Evolutionary conservation across 2,329 filamentous ascomycete genomes (phyloP).

Genomic region (Cryphonectria nitschkei): DNA sequence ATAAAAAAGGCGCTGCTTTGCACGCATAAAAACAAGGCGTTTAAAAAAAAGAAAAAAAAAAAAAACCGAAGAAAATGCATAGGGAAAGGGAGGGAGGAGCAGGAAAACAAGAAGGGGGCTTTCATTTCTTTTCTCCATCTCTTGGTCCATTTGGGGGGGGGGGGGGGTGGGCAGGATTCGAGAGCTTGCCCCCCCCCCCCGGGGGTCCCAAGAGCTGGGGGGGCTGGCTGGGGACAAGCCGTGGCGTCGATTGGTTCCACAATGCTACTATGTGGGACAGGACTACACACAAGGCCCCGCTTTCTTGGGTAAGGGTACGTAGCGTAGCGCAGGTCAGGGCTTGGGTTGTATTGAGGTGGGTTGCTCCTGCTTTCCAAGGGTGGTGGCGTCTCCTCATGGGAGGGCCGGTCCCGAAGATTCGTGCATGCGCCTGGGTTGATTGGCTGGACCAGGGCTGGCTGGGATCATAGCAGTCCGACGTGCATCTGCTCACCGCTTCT

Average conservation of each 20-base stretch:
- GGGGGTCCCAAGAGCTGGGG: constrained; percentile 8
- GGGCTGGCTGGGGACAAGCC: constrained; percentile 17
- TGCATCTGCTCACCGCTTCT: constrained; percentile 35
- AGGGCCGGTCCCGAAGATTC: constrained; percentile 28
- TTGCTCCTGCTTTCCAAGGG: constrained; percentile 17
- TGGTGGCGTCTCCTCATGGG: constrained; percentile 29
- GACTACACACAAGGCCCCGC: constrained; percentile 3
- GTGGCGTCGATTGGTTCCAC: constrained; percentile 24
- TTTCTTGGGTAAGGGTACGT: constrained; percentile 21
- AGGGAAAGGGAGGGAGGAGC: not conserved
- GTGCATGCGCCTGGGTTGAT: constrained; percentile 31
- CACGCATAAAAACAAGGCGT: too few relatives aligned
- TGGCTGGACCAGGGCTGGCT: constrained; percentile 35
- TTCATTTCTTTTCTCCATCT: constrained; percentile 12
- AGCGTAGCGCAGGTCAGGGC: constrained; percentile 13
- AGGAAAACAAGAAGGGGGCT: constrained; percentile 14
- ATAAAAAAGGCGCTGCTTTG: too few relatives aligned
- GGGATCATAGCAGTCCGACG: constrained; percentile 29
- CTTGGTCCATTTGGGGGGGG: constrained; percentile 12
- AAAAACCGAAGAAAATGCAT: too few relatives aligned
- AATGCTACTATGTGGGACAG: constrained; percentile 1
- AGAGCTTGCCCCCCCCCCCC: constrained; percentile 10
- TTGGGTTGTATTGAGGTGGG: constrained; percentile 4
- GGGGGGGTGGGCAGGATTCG: constrained; percentile 22
- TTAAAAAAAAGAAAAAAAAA: not conserved